Conservation (phyloP, 768 basidiomycete genomes). For the Phanerochaete sordida region DNA sequence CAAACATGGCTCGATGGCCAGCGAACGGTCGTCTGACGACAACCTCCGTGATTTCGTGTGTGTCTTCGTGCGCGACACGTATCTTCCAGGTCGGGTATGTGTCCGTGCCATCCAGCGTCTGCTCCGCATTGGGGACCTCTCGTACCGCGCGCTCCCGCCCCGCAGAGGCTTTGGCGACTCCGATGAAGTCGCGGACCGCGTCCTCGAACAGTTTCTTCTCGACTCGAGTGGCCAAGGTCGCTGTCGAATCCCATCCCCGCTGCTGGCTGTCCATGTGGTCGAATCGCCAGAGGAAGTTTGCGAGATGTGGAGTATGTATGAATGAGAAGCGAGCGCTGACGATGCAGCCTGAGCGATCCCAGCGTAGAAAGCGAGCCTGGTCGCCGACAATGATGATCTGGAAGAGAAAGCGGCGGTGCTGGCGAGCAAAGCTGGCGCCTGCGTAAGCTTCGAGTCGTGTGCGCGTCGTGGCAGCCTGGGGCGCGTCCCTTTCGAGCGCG, state of each 20-base stretch:
- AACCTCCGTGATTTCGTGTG: neutral
- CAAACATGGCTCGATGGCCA: neutral
- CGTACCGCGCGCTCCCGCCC: neutral
- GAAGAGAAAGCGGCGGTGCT: neutral
- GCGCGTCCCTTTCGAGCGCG: neutral
- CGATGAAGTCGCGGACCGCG: neutral
- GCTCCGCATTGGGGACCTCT: neutral
- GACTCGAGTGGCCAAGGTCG: neutral
- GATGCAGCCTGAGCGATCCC: neutral
- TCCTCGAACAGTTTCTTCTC: neutral
- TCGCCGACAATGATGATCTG: neutral
- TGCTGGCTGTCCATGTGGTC: neutral
- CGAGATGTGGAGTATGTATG: neutral
- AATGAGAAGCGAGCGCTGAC: neutral
- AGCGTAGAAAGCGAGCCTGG: neutral
- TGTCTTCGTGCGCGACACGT: neutral
- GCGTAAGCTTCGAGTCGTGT: neutral
- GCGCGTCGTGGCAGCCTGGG: no score
- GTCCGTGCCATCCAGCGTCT: neutral
- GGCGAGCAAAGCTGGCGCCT: neutral
- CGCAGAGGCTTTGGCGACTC: no score
- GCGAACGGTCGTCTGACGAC: neutral
- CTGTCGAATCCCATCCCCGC: conserved; percentile 1
- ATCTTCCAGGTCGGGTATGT: neutral
- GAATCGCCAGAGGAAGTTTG: conserved; percentile 4